phyloP scores from a whole-genome alignment of 192 early-diverging fungal genomes.

The Glomus cerebriforme region DNA sequence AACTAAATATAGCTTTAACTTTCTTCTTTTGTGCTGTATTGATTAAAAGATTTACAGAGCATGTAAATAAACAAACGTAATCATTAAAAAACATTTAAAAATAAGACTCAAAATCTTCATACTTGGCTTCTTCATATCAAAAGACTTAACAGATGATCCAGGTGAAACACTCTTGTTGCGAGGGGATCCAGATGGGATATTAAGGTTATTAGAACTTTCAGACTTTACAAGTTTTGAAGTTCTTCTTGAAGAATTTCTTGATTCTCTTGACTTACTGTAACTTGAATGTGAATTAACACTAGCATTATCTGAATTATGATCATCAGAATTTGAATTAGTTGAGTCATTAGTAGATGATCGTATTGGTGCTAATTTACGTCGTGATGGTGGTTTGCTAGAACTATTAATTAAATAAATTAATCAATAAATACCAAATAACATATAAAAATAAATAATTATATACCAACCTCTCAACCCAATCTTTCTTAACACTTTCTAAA shows the following conservation, averaged over 20 bases:
- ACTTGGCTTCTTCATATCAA: not conserved
- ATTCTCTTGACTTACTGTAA: not conserved
- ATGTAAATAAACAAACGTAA: not conserved
- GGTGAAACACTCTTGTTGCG: not conserved
- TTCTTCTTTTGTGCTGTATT: slow-evolving; percentile 50
- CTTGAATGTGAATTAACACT: not conserved
- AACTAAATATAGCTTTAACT: slow-evolving; percentile 75
- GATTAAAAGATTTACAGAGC: not conserved
- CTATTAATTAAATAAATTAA: not conserved
- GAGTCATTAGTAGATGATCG: not conserved
- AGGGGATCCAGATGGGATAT: not conserved
- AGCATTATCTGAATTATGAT: slow-evolving; percentile 14
- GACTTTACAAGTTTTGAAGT: not conserved
- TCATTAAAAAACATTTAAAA: not conserved
- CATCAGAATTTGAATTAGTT: slow-evolving; percentile 12
- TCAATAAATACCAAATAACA: not conserved
- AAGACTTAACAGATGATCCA: not conserved
- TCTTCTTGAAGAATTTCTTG: not conserved
- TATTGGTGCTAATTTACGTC: not conserved
- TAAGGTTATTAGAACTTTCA: not conserved
- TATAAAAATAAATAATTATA: not conserved
- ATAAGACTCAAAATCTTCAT: not conserved
- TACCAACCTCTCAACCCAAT: slow-evolving; percentile 27
- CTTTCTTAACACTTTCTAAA: slow-evolving; percentile 2
- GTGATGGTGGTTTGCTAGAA: not conserved